A percentile compares a stretch with the other conserved stretches of the same genome.
These are phyloP conservation scores for Bolboschoenoplectus hybrid DNA, from an alignment of 202 grass and related monocot species.

Conservation along the genomic window DNA sequence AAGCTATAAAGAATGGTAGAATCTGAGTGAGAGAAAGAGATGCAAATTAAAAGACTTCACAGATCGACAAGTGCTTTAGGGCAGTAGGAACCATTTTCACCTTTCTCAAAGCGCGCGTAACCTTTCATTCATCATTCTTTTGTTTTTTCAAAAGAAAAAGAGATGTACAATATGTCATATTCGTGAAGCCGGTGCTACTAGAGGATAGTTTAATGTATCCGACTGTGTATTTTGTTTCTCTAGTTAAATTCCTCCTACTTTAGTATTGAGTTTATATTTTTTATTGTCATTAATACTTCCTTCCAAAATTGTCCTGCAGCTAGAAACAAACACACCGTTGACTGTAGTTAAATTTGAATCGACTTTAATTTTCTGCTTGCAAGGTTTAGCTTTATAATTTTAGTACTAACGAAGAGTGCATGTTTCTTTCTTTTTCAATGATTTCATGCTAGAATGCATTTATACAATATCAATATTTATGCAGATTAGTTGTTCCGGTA, in stretches of 20 bases:
- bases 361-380: neutral
- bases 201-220: neutral
- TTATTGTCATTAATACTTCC: neutral
- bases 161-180: neutral
- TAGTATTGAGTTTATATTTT: neutral
- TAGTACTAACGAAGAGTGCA: neutral
- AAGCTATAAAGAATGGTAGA: neutral
- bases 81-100: neutral
- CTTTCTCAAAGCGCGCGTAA: neutral
- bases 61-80: constrained; percentile 1
- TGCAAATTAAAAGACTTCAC: neutral
- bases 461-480: neutral
- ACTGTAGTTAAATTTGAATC: neutral
- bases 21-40: neutral
- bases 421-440: neutral
- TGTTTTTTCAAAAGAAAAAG: neutral
- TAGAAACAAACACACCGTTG: neutral
- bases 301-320: neutral
- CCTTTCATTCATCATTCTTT: neutral
- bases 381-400: neutral
- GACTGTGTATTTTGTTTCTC: neutral
- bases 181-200: neutral
- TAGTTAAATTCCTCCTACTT: neutral
- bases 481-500: neutral
- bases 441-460: neutral